These are phyloP conservation scores for Uronychia binucleata DNA, from an alignment of 73 alveolate species.

Conservation along the genomic window DNA sequence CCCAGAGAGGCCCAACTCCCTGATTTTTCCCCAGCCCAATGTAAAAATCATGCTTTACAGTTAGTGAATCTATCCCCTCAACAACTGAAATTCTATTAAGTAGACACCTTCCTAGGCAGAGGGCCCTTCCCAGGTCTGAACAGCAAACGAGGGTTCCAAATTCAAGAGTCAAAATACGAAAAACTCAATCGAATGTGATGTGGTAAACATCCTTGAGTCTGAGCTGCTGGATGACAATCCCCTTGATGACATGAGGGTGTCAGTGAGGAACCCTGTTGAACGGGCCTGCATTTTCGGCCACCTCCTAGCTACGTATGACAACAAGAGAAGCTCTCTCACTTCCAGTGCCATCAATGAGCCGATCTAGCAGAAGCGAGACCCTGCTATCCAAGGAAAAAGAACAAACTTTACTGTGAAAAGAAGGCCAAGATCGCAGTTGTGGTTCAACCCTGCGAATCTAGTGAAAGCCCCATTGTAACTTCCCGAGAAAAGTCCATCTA, in stretches of 20 bases:
- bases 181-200: too few relatives aligned
- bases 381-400: background rate
- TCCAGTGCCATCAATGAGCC: background rate
- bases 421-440: background rate
- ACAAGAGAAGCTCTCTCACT: background rate
- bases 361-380: background rate
- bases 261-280: background rate
- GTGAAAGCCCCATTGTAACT: too few relatives aligned
- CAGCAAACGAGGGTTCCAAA: too few relatives aligned
- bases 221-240: too few relatives aligned
- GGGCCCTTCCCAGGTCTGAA: too few relatives aligned
- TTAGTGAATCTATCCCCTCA: background rate
- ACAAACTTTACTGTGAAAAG: background rate
- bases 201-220: too few relatives aligned
- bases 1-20: background rate
- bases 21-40: background rate
- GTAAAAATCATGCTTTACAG: background rate
- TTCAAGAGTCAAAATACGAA: too few relatives aligned
- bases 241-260: background rate
- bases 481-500: too few relatives aligned
- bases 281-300: background rate
- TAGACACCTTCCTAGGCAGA: too few relatives aligned
- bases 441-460: constrained; percentile 1
- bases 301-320: background rate
- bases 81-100: too few relatives aligned